Base-by-base conservation (phyloP, 2,329 filamentous ascomycete species). In the Fusarium temperatum region DNA sequence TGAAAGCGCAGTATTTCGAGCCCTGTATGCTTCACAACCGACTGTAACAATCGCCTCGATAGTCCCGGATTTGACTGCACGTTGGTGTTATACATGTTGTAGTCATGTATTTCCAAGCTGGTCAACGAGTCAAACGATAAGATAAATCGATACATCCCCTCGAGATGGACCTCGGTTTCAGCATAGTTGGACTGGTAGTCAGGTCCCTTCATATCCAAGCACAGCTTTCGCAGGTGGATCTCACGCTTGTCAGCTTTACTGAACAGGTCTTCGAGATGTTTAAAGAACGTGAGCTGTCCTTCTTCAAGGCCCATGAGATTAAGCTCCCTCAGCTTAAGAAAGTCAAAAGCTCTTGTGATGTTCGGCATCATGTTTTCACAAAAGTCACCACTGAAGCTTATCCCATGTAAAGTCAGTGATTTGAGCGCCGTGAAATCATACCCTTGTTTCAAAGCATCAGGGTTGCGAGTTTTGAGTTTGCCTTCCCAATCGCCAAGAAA, bases 101-200 rank as follows among this genome's bases (percentile, higher is more conserved):
- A 63, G 0, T 61, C 20, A 6, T 22, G 8, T 10, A 72, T 12
- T 1, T 54, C 50, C 18, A 72, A 38, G 5, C 44, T 48, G 2
- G 17, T 60, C 30, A 72, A 10, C 1, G 50, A 58, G 9, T 65
- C 55, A 13, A 72, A 72, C 0, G 70, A 58, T 2, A 12, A 41
- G 4, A 72, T 45, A 2, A 72, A 72, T 15, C 64, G 55, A 11
- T 61, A 72, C 6, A 48, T 41, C 3, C 20, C 32, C 6, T 68
- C 48, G 2, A 72, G 28, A 2, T 48, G 10, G 2, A 26, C 13
- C 28, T 72, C 70, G 1, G 28, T 32, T 2, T 28, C 17, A 1
- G 8, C 7, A 3, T 51, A 42, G 26, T 8, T 17, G 1, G 36
- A n/a, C 0, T n/a, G 4, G 3, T 2, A 0, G 0, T 1, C n/a